Evolutionary conservation across 2,329 filamentous ascomycete genomes (phyloP).

Genomic region (Grosmannia penicillata): DNA sequence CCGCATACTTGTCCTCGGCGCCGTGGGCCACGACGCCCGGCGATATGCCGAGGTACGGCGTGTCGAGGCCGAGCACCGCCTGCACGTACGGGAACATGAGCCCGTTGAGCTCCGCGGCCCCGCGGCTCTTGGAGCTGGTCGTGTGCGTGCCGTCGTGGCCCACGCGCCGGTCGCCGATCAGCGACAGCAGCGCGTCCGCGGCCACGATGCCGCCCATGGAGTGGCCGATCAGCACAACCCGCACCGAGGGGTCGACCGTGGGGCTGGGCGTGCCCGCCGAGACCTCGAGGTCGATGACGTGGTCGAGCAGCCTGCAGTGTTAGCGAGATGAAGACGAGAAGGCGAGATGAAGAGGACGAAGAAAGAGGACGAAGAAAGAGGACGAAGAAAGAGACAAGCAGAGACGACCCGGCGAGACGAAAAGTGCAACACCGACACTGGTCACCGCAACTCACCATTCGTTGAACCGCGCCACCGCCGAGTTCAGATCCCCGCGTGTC

Average conservation of each 20-base stretch:
- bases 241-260: conserved; percentile 73
- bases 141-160: conserved; percentile 20
- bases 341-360: background rate
- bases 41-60: conserved; percentile 72
- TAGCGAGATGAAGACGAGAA: too few species aligned
- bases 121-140: conserved; percentile 18
- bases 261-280: conserved; percentile 65
- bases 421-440: too few species aligned
- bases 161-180: conserved; percentile 43
- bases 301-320: conserved; percentile 58
- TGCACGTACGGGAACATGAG: conserved; percentile 92
- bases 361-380: background rate
- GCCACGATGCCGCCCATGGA: conserved; percentile 92
- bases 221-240: conserved; percentile 70
- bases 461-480: conserved; percentile 58
- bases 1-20: conserved; percentile 75
- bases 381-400: background rate
- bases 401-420: too few species aligned
- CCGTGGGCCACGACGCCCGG: conserved; percentile 73
- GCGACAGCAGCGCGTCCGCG: conserved; percentile 67
- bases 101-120: conserved; percentile 32
- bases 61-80: conserved; percentile 85
- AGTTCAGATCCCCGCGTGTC: conserved; percentile 60
- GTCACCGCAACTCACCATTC: conserved; percentile 52
- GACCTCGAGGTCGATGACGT: conserved; percentile 90